These are phyloP conservation scores for Cytospora schulzeri DNA, from an alignment of 2,329 filamentous ascomycete genomes.

Conservation along the genomic window DNA sequence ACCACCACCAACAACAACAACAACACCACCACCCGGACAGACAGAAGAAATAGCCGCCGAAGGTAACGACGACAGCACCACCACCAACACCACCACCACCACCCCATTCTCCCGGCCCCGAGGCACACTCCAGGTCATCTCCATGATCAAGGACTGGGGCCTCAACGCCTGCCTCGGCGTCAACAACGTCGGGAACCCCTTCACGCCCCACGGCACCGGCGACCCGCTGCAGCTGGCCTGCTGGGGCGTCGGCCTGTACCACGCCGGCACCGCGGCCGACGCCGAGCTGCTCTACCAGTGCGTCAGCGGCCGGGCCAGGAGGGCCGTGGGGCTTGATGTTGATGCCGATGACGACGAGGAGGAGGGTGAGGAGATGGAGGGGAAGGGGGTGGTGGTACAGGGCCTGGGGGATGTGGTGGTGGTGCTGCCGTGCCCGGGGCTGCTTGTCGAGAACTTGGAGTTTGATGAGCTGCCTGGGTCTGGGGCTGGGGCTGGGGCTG, in stretches of 20 bases:
- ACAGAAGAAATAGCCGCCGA: too few relatives aligned
- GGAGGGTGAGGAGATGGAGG: not conserved
- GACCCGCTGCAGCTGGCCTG: conserved; percentile 67
- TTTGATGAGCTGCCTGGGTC: conserved; percentile 31
- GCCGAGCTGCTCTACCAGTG: conserved; percentile 56
- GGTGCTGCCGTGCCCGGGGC: conserved; percentile 31
- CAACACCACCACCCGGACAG: too few relatives aligned
- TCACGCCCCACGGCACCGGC: conserved; percentile 69
- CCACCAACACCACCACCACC: not conserved
- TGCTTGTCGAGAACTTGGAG: conserved; percentile 35
- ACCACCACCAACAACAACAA: too few relatives aligned
- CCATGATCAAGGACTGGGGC: conserved; percentile 60
- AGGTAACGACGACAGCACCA: too few relatives aligned
- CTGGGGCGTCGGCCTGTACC: conserved; percentile 67
- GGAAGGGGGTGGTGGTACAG: not conserved
- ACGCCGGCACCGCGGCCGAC: conserved; percentile 63
- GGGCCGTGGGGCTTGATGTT: conserved; percentile 37
- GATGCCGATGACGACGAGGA: not conserved
- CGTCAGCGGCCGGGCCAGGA: conserved; percentile 40
- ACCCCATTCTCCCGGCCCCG: conserved; percentile 42
- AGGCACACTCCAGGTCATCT: conserved; percentile 63
- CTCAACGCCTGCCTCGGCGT: conserved; percentile 64
- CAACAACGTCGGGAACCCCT: conserved; percentile 76
- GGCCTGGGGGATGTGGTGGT: not conserved
- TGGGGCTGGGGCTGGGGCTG: not conserved